These are phyloP conservation scores for Phaseolus lunatus DNA, from an alignment of 306 rosid genomes.

Conservation along the genomic window DNA sequence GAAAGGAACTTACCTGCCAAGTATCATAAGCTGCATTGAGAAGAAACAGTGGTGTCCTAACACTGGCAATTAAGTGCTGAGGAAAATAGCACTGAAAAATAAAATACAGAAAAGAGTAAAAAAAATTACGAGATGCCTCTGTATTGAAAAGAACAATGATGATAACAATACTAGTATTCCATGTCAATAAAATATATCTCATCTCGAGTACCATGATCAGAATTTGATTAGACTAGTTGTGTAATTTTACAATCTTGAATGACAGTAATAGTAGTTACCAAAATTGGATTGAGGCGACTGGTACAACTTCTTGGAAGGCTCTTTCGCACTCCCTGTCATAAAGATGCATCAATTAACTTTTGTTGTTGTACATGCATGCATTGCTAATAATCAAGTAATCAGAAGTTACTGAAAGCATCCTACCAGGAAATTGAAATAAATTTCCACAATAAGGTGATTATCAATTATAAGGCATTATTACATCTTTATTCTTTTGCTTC, in stretches of 20 bases:
- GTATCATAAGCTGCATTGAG: slow-evolving; percentile 91
- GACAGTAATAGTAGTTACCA: slow-evolving; percentile 51
- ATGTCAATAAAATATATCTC: slow-evolving; percentile 33
- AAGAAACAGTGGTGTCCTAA: slow-evolving; percentile 84
- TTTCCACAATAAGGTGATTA: slow-evolving; percentile 24
- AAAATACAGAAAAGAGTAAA: background rate
- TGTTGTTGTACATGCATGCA: slow-evolving; percentile 5
- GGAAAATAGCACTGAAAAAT: slow-evolving; percentile 84
- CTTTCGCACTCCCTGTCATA: slow-evolving; percentile 60
- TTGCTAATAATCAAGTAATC: slow-evolving; percentile 19
- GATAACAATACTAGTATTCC: slow-evolving; percentile 3
- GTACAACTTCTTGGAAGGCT: slow-evolving; percentile 71
- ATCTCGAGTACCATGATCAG: background rate
- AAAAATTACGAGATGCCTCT: slow-evolving; percentile 29
- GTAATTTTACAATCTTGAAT: slow-evolving; percentile 25
- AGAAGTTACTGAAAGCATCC: slow-evolving; percentile 30
- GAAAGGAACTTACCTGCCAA: slow-evolving; percentile 75
- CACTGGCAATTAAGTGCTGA: slow-evolving; percentile 69
- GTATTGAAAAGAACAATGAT: background rate
- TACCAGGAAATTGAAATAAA: slow-evolving; percentile 29
- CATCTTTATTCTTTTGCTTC: background rate
- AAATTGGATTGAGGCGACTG: slow-evolving; percentile 67
- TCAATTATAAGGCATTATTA: background rate
- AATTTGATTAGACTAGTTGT: background rate
- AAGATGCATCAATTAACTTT: slow-evolving; percentile 27